These are phyloP conservation scores for Sporothrix mexicana DNA, from an alignment of 2,329 filamentous ascomycete species.

Conservation along the genomic window DNA sequence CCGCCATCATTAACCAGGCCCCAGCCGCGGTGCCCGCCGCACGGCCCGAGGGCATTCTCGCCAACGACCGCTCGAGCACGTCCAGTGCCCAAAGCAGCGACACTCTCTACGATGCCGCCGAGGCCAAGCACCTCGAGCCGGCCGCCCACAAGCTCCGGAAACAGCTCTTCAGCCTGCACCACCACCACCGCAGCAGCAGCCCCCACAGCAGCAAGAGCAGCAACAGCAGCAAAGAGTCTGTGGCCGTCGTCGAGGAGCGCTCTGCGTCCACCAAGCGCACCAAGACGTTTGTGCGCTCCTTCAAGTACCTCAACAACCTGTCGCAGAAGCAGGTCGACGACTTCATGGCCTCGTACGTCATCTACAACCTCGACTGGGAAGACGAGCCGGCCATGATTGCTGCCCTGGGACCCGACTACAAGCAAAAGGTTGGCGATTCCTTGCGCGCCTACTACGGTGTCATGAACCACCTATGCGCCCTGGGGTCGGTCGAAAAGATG, in stretches of 20 bases:
- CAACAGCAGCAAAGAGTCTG: constrained; percentile 26
- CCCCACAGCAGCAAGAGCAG: neutral
- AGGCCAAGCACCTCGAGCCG: constrained; percentile 36
- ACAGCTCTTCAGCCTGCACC: constrained; percentile 24
- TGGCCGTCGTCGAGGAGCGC: constrained; percentile 46
- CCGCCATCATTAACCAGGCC: neutral
- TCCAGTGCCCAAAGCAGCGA: constrained; percentile 46
- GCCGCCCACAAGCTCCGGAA: constrained; percentile 33
- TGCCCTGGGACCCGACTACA: constrained; percentile 56
- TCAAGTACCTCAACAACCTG: constrained; percentile 56
- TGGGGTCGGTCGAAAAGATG: constrained; percentile 64
- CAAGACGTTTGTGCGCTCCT: constrained; percentile 57
- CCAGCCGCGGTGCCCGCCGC: neutral
- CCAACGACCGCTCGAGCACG: constrained; percentile 27
- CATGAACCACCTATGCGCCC: constrained; percentile 60
- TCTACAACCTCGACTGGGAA: constrained; percentile 62
- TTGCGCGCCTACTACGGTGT: constrained; percentile 60
- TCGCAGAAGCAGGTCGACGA: constrained; percentile 58
- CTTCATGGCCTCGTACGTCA: constrained; percentile 62
- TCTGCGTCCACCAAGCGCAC: constrained; percentile 55
- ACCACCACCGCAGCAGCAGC: neutral
- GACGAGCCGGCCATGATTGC: constrained; percentile 56
- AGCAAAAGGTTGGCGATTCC: constrained; percentile 57
- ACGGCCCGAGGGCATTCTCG: neutral
- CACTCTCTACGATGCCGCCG: constrained; percentile 45